phyloP scores from a whole-genome alignment of 306 rosid species.

The Hylodesmum podocarpum region DNA sequence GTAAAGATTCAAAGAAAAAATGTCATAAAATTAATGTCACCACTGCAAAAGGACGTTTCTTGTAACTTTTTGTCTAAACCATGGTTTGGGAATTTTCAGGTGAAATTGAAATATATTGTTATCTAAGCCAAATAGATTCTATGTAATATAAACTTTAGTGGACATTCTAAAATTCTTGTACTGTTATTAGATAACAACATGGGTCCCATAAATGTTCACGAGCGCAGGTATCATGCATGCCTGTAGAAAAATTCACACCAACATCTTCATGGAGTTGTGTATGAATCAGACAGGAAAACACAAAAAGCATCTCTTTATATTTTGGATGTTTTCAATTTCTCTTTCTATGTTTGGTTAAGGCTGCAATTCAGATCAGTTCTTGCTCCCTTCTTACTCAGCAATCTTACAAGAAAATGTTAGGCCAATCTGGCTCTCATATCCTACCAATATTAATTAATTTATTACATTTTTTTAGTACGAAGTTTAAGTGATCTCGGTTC shows the following conservation, averaged over 20 bases:
- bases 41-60: neutral
- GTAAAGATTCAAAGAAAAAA: neutral
- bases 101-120: neutral
- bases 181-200: neutral
- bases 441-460: neutral
- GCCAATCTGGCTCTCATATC: neutral
- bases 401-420: conserved; percentile 5
- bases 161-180: no score
- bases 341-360: neutral
- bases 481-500: no score
- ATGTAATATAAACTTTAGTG: no score
- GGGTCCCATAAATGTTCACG: conserved; percentile 40
- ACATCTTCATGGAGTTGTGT: neutral
- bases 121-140: no score
- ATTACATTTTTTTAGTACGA: no score
- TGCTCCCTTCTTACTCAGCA: conserved; percentile 15
- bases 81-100: neutral
- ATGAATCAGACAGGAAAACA: conserved; percentile 17
- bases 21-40: neutral
- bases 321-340: conserved; percentile 6
- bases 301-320: conserved; percentile 10
- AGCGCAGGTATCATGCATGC: conserved; percentile 8
- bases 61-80: neutral
- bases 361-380: neutral
- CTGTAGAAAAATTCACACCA: conserved; percentile 7